Percentiles rank a stretch among this genome's conserved stretches.
phyloP scores from a whole-genome alignment of 1,284 basidiomycete genomes.

The Inonotus hispidus region DNA sequence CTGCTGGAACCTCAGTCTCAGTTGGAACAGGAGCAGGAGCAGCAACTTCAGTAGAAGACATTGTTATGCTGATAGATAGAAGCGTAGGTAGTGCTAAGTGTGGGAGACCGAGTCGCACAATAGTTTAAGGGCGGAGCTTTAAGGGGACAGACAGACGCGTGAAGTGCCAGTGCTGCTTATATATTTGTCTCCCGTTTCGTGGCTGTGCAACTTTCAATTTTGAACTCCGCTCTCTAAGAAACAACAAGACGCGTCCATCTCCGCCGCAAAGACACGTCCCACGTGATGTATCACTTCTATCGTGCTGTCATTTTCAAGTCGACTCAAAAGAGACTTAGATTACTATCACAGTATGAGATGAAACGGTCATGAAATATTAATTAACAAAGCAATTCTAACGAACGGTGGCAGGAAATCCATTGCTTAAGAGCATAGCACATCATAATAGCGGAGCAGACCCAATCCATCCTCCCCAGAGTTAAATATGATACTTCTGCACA shows the following conservation, averaged over 20 bases:
- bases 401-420: not conserved
- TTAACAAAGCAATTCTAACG: not conserved
- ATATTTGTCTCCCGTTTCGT: not conserved
- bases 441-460: not conserved
- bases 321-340: no score
- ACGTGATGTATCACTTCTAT: not conserved
- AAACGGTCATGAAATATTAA: no score
- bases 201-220: slow-evolving; percentile 10
- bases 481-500: slow-evolving; percentile 1
- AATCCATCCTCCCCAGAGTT: not conserved
- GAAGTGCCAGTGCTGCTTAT: not conserved
- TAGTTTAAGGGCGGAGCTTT: not conserved
- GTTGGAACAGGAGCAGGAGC: slow-evolving; percentile 31
- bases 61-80: slow-evolving; percentile 38
- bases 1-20: slow-evolving; percentile 32
- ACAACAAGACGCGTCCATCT: not conserved
- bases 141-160: not conserved
- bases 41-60: slow-evolving; percentile 33
- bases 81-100: not conserved
- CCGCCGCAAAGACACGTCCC: not conserved
- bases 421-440: not conserved
- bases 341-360: no score
- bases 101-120: not conserved
- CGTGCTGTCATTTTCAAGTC: not conserved
- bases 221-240: not conserved